Conservation (phyloP, 768 basidiomycete species). For the Trametes gibbosa region DNA sequence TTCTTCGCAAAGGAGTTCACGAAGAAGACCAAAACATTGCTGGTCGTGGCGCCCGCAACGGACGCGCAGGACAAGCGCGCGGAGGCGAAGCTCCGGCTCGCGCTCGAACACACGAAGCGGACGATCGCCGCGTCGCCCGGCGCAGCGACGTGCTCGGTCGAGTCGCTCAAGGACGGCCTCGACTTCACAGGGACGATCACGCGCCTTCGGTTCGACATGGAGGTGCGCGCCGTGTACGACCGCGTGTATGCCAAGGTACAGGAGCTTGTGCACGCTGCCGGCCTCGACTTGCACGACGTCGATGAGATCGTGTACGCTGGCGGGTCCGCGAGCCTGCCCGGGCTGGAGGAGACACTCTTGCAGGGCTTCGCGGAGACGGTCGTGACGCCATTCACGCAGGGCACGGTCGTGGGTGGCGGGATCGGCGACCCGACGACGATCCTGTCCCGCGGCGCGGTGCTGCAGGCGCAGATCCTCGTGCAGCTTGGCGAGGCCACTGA, state of each 20-base stretch:
- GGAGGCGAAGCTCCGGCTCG: slow-evolving; percentile 89
- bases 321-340: slow-evolving; percentile 71
- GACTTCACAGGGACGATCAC: slow-evolving; percentile 80
- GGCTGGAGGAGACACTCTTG: slow-evolving; percentile 59
- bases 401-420: slow-evolving; percentile 70
- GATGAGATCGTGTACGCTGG: slow-evolving; percentile 83
- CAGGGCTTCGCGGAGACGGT: slow-evolving; percentile 61
- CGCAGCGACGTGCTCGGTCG: slow-evolving; percentile 89
- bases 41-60: slow-evolving; percentile 61
- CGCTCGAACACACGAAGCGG: slow-evolving; percentile 93
- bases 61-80: slow-evolving; percentile 72
- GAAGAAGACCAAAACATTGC: slow-evolving; percentile 84
- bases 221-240: slow-evolving; percentile 56
- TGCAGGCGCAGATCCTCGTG: slow-evolving; percentile 66
- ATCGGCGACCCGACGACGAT: slow-evolving; percentile 77
- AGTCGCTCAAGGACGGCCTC: slow-evolving; percentile 89
- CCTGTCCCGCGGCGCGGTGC: slow-evolving; percentile 71
- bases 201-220: slow-evolving; percentile 44
- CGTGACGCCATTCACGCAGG: slow-evolving; percentile 61
- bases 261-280: slow-evolving; percentile 49
- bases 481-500: slow-evolving; percentile 39
- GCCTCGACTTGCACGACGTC: slow-evolving; percentile 61
- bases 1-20: slow-evolving; percentile 96
- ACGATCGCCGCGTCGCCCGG: slow-evolving; percentile 84
- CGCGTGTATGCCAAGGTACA: slow-evolving; percentile 49